Base-by-base conservation (phyloP, 768 basidiomycete genomes). In the Auriscalpium orientale region DNA sequence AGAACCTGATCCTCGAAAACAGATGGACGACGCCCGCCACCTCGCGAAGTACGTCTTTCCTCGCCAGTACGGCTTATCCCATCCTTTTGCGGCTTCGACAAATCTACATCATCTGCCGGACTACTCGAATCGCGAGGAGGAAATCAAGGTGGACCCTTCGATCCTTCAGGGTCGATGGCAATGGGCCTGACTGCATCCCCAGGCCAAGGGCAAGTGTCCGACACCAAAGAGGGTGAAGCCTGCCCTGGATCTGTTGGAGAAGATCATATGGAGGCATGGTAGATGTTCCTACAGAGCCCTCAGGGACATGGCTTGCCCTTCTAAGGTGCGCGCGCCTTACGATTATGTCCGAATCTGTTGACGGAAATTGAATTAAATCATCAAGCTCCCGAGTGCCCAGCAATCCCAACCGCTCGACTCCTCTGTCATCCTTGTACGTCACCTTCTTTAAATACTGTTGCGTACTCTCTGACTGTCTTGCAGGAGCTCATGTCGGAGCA, bases 41-140 rank as follows among this genome's bases (percentile, higher is more conserved):
- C 70, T 92, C 1, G 77, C 87, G 36, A 94, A 93, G 71, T 87
- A 92, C 63, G 73, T 98, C 2, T 95, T 98, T 64, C 84, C 93
- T 9, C 76, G 84, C 43, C 89, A 93, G 62, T 91, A 85, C 63
- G 79, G 80, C 0, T 65, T 97, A 1, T 65, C 74, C 5, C 87
- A 74, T 60, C 76, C 84, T 2, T 94, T 93, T 58, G 50, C 57
- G 4, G 40, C 51, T 12, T 54, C 64, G 46, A 58, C 57, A 48
- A 64, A 55, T 21, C 59, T 58, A 16, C 71, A 71, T 45, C 68
- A 69, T 33, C 72, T 78, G 56, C 74, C 76, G 3, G 76, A 86
- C 63, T 84, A 79, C 62, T 60, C 72, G 16, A 80, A 88, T 61
- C 77, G 84, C 60, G 88, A 90, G 60, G 60, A 65, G 1, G 87